Evolutionary conservation across 306 rosid genomes (phyloP).

Genomic region (Herpetospermum pedunculosum): DNA sequence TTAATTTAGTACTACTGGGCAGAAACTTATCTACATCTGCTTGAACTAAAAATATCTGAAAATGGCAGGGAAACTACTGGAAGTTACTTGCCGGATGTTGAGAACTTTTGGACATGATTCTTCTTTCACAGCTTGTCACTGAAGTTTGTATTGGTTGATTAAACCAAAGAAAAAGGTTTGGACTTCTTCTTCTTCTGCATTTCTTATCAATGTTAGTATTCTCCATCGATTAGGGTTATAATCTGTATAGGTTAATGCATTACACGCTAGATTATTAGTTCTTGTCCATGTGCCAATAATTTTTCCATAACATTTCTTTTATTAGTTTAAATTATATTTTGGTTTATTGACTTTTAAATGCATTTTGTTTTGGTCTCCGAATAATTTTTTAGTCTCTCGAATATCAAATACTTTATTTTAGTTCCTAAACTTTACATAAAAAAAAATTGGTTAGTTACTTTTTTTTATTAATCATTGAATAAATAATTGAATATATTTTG

Average conservation of each 20-base stretch:
- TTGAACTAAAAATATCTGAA: not conserved
- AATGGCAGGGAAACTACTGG: conserved; percentile 4
- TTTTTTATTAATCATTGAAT: not conserved
- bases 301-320: not conserved
- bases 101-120: conserved; percentile 2
- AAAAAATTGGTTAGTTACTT: not conserved
- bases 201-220: not conserved
- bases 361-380: not conserved
- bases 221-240: not conserved
- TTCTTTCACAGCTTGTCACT: conserved; percentile 6
- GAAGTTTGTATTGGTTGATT: not conserved
- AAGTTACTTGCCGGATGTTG: conserved; percentile 4
- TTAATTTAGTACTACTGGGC: not conserved
- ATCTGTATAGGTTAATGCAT: not conserved
- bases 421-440: not conserved
- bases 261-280: not conserved
- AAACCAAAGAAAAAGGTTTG: not conserved
- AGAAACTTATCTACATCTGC: not conserved
- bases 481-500: not conserved
- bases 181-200: not conserved
- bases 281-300: not conserved
- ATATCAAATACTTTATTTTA: not conserved
- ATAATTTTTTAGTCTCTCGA: not conserved
- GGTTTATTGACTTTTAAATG: not conserved
- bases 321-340: not conserved